A percentile compares a stretch with the other conserved stretches of the same genome.
Evolutionary conservation across 2,329 filamentous ascomycete genomes (phyloP).

Genomic region (Hypomyces perniciosus): DNA sequence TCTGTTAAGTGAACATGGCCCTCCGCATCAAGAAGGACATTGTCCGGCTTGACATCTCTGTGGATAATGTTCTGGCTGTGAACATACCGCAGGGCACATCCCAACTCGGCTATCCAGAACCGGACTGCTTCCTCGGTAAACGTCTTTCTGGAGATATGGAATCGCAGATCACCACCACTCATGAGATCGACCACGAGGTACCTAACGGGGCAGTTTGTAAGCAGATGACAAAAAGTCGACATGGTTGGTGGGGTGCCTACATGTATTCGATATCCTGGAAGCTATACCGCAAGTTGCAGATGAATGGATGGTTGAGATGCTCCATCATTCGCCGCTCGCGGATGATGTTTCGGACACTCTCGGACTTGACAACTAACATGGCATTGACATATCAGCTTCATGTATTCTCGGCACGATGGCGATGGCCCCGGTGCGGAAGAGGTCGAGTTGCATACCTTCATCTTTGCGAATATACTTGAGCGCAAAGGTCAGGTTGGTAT

Average conservation of each 20-base stretch:
- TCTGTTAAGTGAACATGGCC: constrained; percentile 96
- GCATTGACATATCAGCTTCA: constrained; percentile 19
- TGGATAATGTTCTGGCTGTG: constrained; percentile 85
- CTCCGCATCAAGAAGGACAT: constrained; percentile 79
- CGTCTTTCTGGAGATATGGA: constrained; percentile 95
- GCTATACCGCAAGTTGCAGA: constrained; percentile 97
- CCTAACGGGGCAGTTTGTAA: constrained; percentile 41
- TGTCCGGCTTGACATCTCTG: constrained; percentile 87
- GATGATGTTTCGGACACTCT: constrained; percentile 97
- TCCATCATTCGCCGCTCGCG: constrained; percentile 96
- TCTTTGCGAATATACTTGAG: constrained; percentile 98
- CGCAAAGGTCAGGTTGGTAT: constrained; percentile 88
- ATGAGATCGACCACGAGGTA: constrained; percentile 97
- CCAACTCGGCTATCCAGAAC: constrained; percentile 95
- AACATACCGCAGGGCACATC: constrained; percentile 83
- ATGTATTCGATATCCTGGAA: constrained; percentile 99
- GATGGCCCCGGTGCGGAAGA: background rate
- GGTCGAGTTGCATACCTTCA: constrained; percentile 62
- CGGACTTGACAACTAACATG: constrained; percentile 78
- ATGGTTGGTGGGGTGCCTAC: constrained; percentile 46
- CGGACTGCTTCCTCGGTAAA: constrained; percentile 96
- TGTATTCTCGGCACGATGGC: background rate
- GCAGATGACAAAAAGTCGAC: background rate
- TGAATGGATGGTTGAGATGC: constrained; percentile 94
- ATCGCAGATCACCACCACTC: constrained; percentile 93